Evolutionary conservation across 805 yeast genomes (phyloP), one percentile per base, ranked within the genome.

Genomic region (Candida manassasensis): DNA sequence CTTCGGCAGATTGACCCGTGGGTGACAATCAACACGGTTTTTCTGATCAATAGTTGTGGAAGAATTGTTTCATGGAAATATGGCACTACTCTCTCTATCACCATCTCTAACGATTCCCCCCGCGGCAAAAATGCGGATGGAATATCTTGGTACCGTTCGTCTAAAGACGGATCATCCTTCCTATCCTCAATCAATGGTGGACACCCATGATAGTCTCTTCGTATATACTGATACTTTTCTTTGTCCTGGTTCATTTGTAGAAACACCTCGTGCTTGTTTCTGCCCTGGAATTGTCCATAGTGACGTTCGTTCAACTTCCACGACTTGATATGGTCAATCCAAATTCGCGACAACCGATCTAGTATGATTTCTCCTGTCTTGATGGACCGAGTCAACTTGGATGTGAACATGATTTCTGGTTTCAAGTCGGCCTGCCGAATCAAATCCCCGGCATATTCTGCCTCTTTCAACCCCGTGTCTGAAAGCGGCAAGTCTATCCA

Each of bases 261-360:
- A 41, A 49, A 65, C 6, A 67, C 61, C 25, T 57, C 57, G 42
- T 53, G 53, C 40, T 67, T 63, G 41, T 62, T 59, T 9, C 51
- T 45, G 12, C 73, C 73, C 43, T 67, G 73, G 35, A 58, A 65
- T 19, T 50, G 47, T 2, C 73, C 73, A 40, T 67, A 67, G 45
- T 67, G 73, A 17, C 73, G 50, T 40, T 67, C 73, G 41, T 67
- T 67, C 34, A 67, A 52, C 33, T 64, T 55, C 73, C 73, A 67
- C 13, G 53, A 48, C 43, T 64, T 64, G 33, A 49, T 39, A 37
- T 59, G 63, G 39, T 65, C 68, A 16, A 64, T 44, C 61, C 67
- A 65, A 30, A 58, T 40, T 32, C 61, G 48, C 24, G 50, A 46
- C 25, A 66, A 35, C 19, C 50, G 45, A 26, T 59, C 56, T 19